Percentiles rank a stretch among this genome's conserved stretches.
Conservation (phyloP, 73 alveolate species). For the Diophrys appendiculata region DNA sequence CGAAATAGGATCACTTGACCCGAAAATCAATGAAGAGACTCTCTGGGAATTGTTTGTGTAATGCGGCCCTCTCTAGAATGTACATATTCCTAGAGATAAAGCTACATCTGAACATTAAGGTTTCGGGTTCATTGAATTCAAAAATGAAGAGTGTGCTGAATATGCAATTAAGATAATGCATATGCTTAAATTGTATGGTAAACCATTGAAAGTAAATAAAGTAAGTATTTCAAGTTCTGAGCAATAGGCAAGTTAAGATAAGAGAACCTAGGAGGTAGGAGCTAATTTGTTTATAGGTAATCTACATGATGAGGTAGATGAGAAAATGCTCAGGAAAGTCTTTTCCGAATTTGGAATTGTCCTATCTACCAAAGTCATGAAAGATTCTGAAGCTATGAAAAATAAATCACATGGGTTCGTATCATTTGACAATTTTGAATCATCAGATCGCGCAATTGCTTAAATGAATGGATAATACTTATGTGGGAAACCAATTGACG, state of each 20-base stretch:
- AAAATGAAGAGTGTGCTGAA: conserved; percentile 97
- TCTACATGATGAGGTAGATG: conserved; percentile 97
- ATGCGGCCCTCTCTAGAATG: conserved; percentile 98
- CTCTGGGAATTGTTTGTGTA: conserved; percentile 95
- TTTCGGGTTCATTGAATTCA: conserved; percentile 92
- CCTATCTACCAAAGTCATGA: conserved; percentile 85
- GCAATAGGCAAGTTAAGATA: conserved; percentile 98
- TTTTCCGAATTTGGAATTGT: conserved; percentile 98
- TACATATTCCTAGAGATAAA: conserved; percentile 99
- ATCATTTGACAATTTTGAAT: conserved; percentile 97
- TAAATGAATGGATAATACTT: conserved; percentile 95
- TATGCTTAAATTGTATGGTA: conserved; percentile 96
- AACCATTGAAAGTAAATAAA: conserved; percentile 97
- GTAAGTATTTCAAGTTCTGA: too few species aligned
- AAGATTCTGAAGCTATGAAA: conserved; percentile 88
- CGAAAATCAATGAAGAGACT: conserved; percentile 91
- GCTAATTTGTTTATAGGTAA: conserved; percentile 99
- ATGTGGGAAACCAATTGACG: conserved; percentile 92
- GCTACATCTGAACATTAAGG: conserved; percentile 96
- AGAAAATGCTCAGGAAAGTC: conserved; percentile 96
- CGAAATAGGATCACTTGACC: conserved; percentile 88
- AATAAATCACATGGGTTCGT: conserved; percentile 98
- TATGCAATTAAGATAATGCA: conserved; percentile 99
- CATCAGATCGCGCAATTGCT: conserved; percentile 89
- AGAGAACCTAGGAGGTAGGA: conserved; percentile 97